Evolutionary conservation across 2,329 filamentous ascomycete species (phyloP).

Genomic region (Emmonsiellopsis sp.): DNA sequence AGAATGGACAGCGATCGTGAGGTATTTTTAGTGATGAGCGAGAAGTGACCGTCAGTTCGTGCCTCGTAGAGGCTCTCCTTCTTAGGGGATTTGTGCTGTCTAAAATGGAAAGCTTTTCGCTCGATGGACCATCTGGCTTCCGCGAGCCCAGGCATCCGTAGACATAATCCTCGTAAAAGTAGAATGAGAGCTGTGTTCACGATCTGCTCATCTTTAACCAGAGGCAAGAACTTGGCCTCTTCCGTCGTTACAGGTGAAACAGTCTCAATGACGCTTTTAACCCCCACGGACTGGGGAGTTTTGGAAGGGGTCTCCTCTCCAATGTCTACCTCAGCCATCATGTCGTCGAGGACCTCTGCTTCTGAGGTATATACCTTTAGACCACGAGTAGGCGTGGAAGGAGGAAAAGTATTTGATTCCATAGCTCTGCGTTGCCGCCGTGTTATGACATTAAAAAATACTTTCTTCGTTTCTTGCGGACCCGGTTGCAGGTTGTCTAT

Average conservation of each 20-base stretch:
- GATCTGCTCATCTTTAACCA: conserved; percentile 7
- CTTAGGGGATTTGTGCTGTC: not conserved
- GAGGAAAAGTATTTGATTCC: not conserved
- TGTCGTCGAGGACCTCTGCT: not conserved
- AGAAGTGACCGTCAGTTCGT: conserved; percentile 7
- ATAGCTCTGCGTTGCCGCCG: not conserved
- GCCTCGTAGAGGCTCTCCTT: conserved; percentile 5
- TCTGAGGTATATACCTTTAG: not conserved
- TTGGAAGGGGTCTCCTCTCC: not conserved
- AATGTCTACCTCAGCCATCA: not conserved
- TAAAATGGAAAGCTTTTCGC: conserved; percentile 5
- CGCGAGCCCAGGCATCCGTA: not conserved
- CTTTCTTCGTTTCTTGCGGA: not conserved
- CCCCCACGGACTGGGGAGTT: not conserved
- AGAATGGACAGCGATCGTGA: conserved; percentile 5
- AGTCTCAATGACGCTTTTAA: not conserved
- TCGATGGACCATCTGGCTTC: conserved; percentile 4
- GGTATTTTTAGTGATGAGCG: not conserved
- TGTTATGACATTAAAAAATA: not conserved
- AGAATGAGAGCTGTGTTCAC: conserved; percentile 9
- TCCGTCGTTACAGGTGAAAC: not conserved
- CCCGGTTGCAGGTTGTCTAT: not conserved
- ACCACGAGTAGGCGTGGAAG: not conserved
- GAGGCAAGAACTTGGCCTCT: not conserved
- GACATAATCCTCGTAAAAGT: conserved; percentile 5